These are phyloP conservation scores for Starmerella apis DNA, from an alignment of 805 yeast species.

Conservation along the genomic window DNA sequence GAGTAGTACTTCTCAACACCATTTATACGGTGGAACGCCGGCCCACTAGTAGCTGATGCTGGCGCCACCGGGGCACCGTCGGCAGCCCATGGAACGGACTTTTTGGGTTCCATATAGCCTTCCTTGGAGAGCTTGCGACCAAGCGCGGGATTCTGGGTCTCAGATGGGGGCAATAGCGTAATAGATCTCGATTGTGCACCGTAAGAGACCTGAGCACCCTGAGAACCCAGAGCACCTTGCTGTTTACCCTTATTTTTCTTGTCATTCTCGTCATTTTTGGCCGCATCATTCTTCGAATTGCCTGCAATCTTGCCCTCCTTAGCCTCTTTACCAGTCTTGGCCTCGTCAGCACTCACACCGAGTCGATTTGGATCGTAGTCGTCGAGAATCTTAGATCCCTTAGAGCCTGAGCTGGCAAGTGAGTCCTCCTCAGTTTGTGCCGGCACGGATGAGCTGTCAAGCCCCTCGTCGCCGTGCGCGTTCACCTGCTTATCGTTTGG, in stretches of 20 bases:
- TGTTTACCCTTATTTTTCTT: too few species aligned
- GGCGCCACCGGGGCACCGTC: neutral
- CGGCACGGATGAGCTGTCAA: neutral
- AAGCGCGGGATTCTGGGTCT: neutral
- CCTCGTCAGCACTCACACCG: conserved; percentile 28
- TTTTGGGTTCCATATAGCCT: conserved; percentile 2
- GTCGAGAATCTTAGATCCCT: conserved; percentile 30
- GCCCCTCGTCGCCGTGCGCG: conserved; percentile 1
- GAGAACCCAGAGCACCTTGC: too few species aligned
- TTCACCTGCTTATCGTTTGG: conserved; percentile 21
- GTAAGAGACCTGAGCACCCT: too few species aligned
- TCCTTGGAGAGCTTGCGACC: neutral
- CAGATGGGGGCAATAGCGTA: neutral
- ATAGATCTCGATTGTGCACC: too few species aligned
- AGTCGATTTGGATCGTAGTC: conserved; percentile 33
- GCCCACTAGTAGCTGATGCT: neutral
- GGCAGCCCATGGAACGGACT: neutral
- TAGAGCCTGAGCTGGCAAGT: conserved; percentile 24
- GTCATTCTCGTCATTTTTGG: too few species aligned
- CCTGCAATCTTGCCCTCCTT: neutral
- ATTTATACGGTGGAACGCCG: neutral
- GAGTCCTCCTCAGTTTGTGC: conserved; percentile 22
- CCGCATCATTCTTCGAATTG: neutral
- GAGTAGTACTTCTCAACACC: neutral
- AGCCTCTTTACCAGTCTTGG: conserved; percentile 13